phyloP scores from a whole-genome alignment of 805 yeast species.

The Candida stauntonica region DNA sequence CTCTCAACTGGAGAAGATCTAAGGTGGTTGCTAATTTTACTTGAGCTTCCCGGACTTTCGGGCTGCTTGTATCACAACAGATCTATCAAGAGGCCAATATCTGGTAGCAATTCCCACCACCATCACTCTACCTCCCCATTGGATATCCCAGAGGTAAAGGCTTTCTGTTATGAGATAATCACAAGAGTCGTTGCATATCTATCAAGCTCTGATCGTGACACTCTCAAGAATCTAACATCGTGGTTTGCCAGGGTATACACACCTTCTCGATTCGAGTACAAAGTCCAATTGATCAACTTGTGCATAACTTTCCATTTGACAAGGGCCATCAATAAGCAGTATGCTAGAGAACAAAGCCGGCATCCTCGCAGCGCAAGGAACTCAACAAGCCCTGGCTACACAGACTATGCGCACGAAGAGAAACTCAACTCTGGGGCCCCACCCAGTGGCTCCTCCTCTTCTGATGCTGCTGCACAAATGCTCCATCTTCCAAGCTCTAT shows the following conservation, averaged over 20 bases:
- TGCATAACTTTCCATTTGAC: conserved; percentile 75
- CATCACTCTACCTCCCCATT: too few species aligned
- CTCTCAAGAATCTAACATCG: conserved; percentile 42
- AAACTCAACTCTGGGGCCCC: conserved; percentile 6
- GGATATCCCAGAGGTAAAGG: conserved; percentile 48
- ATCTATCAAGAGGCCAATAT: not conserved
- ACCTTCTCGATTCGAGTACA: conserved; percentile 38
- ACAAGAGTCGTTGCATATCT: conserved; percentile 68
- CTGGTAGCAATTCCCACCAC: too few species aligned
- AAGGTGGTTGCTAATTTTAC: conserved; percentile 57
- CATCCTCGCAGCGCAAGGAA: too few species aligned
- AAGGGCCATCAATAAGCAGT: conserved; percentile 36
- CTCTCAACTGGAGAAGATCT: conserved; percentile 40
- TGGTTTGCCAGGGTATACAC: conserved; percentile 50
- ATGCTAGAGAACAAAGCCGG: not conserved
- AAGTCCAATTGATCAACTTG: conserved; percentile 66
- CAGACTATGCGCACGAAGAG: conserved; percentile 6
- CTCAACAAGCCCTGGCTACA: conserved; percentile 5
- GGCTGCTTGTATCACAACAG: conserved; percentile 36
- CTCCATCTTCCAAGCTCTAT: conserved; percentile 2
- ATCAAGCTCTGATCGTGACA: conserved; percentile 41
- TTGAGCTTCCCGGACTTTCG: conserved; percentile 63
- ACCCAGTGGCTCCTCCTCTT: not conserved
- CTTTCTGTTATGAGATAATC: conserved; percentile 61
- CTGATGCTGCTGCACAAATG: not conserved